A percentile compares a stretch with the other conserved stretches of the same genome.
Evolutionary conservation across 2,329 filamentous ascomycete species (phyloP).

Genomic region (Aureobasidium musti): DNA sequence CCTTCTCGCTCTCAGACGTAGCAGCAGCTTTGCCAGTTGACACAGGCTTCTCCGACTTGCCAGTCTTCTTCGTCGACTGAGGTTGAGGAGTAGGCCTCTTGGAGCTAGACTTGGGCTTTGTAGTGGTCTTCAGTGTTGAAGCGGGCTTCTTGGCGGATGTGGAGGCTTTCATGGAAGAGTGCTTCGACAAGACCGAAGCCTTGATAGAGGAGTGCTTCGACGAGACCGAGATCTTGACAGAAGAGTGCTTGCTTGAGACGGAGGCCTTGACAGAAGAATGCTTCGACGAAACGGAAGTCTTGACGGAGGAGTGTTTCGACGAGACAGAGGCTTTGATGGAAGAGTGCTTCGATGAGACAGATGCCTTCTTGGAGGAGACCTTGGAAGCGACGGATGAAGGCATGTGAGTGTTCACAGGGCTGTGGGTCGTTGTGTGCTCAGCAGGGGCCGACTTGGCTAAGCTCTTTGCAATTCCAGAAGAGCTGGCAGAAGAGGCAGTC

Average conservation of each 20-base stretch:
- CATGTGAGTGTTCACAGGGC: not conserved
- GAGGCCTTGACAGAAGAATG: too few species aligned
- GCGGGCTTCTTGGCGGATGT: not conserved
- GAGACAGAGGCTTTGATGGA: not conserved
- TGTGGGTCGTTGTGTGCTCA: not conserved
- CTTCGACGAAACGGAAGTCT: not conserved
- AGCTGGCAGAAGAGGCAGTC: conserved; percentile 2
- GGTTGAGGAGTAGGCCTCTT: not conserved
- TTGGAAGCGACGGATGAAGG: not conserved
- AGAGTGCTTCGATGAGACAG: not conserved
- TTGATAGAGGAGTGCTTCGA: not conserved
- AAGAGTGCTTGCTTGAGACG: too few species aligned
- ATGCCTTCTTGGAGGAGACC: not conserved
- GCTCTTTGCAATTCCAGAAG: not conserved
- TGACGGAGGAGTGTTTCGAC: not conserved
- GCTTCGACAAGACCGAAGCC: not conserved
- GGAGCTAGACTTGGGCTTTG: not conserved
- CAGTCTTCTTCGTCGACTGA: not conserved
- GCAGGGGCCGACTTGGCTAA: not conserved
- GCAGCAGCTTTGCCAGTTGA: not conserved
- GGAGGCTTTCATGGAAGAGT: not conserved
- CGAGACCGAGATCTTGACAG: not conserved
- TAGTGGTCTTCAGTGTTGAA: not conserved
- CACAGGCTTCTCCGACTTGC: conserved; percentile 1
- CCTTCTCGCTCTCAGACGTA: not conserved